phyloP scores from a whole-genome alignment of 2,329 filamentous ascomycete genomes.

The Penicillium sp. region DNA sequence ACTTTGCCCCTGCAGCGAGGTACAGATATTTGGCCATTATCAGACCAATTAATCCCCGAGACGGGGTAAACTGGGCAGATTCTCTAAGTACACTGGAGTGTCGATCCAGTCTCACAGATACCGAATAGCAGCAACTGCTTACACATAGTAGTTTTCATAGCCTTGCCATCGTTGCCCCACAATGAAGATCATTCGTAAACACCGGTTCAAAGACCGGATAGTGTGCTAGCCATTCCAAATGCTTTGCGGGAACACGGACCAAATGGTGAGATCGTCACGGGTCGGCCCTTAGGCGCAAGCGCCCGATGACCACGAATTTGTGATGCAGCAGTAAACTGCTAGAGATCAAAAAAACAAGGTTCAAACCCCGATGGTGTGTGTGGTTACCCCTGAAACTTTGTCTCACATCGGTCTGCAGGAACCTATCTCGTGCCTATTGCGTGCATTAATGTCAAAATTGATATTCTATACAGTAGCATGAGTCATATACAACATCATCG shows the following conservation, averaged over 20 bases:
- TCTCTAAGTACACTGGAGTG: too few relatives aligned
- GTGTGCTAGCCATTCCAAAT: neutral
- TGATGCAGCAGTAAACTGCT: neutral
- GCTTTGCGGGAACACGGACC: neutral
- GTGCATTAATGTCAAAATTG: neutral
- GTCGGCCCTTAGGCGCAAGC: conserved; percentile 5
- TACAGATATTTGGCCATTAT: too few relatives aligned
- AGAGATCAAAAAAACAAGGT: neutral
- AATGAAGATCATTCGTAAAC: neutral
- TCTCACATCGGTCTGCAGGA: neutral
- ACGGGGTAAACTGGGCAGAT: too few relatives aligned
- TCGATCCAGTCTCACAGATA: too few relatives aligned
- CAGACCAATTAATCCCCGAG: too few relatives aligned
- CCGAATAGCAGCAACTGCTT: too few relatives aligned
- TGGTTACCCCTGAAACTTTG: conserved; percentile 1
- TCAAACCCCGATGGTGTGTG: neutral
- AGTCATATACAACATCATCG: neutral
- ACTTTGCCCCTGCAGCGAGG: too few relatives aligned
- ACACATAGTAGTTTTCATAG: neutral
- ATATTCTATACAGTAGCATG: neutral
- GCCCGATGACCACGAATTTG: neutral
- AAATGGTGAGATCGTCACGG: conserved; percentile 2
- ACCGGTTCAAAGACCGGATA: neutral
- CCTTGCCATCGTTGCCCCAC: neutral
- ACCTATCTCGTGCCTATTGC: neutral